Evolutionary conservation across 2,329 filamentous ascomycete genomes (phyloP).

Genomic region (Zasmidium cellare): DNA sequence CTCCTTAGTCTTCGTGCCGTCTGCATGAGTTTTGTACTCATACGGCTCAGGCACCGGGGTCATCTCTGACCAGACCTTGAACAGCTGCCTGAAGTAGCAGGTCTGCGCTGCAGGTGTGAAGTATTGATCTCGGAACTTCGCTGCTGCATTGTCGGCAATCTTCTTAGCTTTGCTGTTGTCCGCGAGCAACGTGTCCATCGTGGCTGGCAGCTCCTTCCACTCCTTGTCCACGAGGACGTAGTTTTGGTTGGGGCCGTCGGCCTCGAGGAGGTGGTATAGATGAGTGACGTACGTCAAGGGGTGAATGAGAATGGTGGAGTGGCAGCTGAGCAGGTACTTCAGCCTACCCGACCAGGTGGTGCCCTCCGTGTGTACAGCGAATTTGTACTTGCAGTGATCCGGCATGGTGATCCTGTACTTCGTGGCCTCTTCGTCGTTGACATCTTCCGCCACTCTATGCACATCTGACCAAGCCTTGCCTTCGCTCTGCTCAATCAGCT

Average conservation of each 20-base stretch:
- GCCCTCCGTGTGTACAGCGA: conserved; percentile 36
- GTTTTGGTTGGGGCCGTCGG: conserved; percentile 32
- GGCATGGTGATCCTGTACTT: conserved; percentile 30
- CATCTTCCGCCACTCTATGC: conserved; percentile 26
- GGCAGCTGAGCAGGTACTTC: conserved; percentile 37
- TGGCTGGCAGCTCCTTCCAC: conserved; percentile 30
- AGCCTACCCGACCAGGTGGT: conserved; percentile 37
- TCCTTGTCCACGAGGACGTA: conserved; percentile 32
- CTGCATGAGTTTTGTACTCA: conserved; percentile 9
- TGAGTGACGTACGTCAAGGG: conserved; percentile 33
- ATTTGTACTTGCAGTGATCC: conserved; percentile 35
- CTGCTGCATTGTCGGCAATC: conserved; percentile 26
- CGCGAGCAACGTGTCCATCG: conserved; percentile 27
- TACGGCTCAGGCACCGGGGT: conserved; percentile 28
- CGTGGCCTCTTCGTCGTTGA: conserved; percentile 24
- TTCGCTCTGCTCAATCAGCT: conserved; percentile 32
- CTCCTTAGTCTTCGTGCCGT: conserved; percentile 21
- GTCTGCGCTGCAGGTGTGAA: conserved; percentile 31
- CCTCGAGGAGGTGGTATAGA: conserved; percentile 31
- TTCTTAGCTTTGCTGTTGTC: conserved; percentile 24
- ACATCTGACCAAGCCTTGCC: conserved; percentile 50
- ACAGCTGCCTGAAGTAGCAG: conserved; percentile 35
- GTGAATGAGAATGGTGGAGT: conserved; percentile 33
- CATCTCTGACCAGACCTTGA: conserved; percentile 33
- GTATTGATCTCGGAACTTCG: conserved; percentile 26